phyloP scores from a whole-genome alignment of 2,329 filamentous ascomycete genomes.

The Ceratocystiopsis minuta region DNA sequence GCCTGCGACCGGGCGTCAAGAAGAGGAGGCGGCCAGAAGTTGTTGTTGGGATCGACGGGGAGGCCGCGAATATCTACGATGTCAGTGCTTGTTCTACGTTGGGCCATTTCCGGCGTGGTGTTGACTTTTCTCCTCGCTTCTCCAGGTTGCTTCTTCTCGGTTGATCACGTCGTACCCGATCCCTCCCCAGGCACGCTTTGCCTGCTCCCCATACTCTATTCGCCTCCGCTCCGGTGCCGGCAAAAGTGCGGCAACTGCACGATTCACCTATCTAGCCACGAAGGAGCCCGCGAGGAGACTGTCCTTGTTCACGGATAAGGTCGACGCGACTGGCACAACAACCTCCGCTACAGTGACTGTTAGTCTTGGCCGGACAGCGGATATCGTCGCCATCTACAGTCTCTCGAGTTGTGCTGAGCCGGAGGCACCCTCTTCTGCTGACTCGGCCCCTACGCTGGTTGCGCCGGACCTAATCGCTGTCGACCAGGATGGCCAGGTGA shows the following conservation, averaged over 20 bases:
- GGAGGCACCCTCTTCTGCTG: not conserved
- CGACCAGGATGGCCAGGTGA: slow-evolving; percentile 40
- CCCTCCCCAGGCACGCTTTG: slow-evolving; percentile 45
- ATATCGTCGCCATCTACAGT: slow-evolving; percentile 26
- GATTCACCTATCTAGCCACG: slow-evolving; percentile 45
- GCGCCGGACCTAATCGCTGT: slow-evolving; percentile 33
- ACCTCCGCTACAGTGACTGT: slow-evolving; percentile 28
- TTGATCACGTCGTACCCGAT: slow-evolving; percentile 50
- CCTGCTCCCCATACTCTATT: slow-evolving; percentile 41
- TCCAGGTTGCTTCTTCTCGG: slow-evolving; percentile 40
- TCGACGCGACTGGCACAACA: slow-evolving; percentile 31
- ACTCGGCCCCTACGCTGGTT: not conserved
- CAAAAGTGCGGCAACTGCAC: slow-evolving; percentile 24
- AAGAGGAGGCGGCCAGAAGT: slow-evolving; percentile 47
- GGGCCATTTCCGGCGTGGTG: not conserved
- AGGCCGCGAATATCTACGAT: slow-evolving; percentile 48
- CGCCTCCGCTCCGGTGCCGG: slow-evolving; percentile 30
- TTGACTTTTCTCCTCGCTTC: slow-evolving; percentile 2
- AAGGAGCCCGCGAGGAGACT: slow-evolving; percentile 31
- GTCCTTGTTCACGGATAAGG: slow-evolving; percentile 40
- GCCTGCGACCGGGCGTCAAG: slow-evolving; percentile 34
- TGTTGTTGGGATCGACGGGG: slow-evolving; percentile 44
- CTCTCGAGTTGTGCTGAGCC: slow-evolving; percentile 5
- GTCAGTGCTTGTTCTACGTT: slow-evolving; percentile 19
- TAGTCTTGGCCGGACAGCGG: slow-evolving; percentile 20